These are phyloP conservation scores for Cenchrus fungigraminus DNA, from an alignment of 176 grass and related monocot genomes.

Conservation along the genomic window DNA sequence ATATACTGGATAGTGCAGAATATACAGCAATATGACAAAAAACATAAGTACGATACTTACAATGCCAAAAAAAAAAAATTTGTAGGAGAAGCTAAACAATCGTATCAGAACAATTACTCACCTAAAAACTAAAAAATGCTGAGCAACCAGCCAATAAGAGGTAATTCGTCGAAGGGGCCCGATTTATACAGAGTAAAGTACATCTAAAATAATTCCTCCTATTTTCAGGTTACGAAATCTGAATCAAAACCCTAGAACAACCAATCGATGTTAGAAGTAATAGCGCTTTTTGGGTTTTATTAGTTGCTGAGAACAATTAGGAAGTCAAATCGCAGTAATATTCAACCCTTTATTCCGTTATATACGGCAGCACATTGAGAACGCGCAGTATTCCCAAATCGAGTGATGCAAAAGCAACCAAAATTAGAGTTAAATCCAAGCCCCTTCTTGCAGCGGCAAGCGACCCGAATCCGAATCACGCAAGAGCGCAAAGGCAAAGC, in stretches of 20 bases:
- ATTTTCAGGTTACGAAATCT: constrained; percentile 1
- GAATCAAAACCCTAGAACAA: not conserved
- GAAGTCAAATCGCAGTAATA: constrained; percentile 15
- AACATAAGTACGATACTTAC: not conserved
- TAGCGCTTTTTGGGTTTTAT: not conserved
- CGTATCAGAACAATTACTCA: not conserved
- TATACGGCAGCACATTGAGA: constrained; percentile 12
- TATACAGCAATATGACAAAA: constrained; percentile 33
- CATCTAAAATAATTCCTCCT: not conserved
- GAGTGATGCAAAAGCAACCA: not conserved
- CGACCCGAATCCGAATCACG: constrained; percentile 20
- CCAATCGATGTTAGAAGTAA: not conserved
- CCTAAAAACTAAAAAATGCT: not conserved
- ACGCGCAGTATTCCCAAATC: constrained; percentile 26
- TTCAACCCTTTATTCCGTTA: not conserved
- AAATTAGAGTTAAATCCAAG: not conserved
- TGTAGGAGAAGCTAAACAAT: not conserved
- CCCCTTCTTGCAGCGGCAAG: not conserved
- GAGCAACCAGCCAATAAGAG: not conserved
- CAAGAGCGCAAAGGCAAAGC: not conserved
- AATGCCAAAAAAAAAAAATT: not conserved
- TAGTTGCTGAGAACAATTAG: not conserved
- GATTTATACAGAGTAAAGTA: not conserved
- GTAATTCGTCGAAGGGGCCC: not conserved
- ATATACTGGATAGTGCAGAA: constrained; percentile 15